Evolutionary conservation across 2,329 filamentous ascomycete genomes (phyloP), one percentile per base, ranked within the genome.

Genomic region (Fusarium concolor): DNA sequence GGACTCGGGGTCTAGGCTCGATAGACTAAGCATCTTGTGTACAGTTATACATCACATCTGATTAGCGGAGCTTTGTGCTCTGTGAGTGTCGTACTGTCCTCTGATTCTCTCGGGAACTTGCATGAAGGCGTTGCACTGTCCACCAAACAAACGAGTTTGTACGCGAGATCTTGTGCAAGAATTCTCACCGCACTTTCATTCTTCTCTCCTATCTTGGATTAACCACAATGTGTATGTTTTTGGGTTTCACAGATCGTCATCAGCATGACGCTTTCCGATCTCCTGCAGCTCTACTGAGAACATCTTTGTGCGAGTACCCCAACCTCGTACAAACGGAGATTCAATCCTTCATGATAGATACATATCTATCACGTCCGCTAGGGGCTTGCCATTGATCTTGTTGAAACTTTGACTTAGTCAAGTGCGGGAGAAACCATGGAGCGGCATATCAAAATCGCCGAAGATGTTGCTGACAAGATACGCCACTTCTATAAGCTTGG

Each of bases 381-480:
- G 26, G 5, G 10, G 35, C 3, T 10, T 26, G 5, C 1, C 3
- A 10, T 33, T 15, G 12, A 12, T 15, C 31, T 33, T 2, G 10
- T 4, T 9, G 3, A 9, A 26, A 10, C 2, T 2, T 22, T 3
- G 3, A 12, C 1, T 43, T 2, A 5, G 20, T 3, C 3, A 10
- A 15, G 1, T 15, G 1, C 6, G 10, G 1, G 1, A 1, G 4
- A 14, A 0, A 2, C 14, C 17, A 84, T 86, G 83, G 83, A 86
- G 38, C 79, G 79, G 29, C 85, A 87, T 75, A 73, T 71, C n/a
- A 74, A 79, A 39, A 76, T 80, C 12, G 81, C 86, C 26, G 71
- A 79, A 42, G 74, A 79, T 7, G 80, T 86, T 45, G 78, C 84
- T 6, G 55, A 76, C 5, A 75, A 79, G 1, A 81, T 86, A 37